These are phyloP conservation scores for Pyrenula aspistea DNA, from an alignment of 495 filamentous ascomycete species.

Conservation along the genomic window DNA sequence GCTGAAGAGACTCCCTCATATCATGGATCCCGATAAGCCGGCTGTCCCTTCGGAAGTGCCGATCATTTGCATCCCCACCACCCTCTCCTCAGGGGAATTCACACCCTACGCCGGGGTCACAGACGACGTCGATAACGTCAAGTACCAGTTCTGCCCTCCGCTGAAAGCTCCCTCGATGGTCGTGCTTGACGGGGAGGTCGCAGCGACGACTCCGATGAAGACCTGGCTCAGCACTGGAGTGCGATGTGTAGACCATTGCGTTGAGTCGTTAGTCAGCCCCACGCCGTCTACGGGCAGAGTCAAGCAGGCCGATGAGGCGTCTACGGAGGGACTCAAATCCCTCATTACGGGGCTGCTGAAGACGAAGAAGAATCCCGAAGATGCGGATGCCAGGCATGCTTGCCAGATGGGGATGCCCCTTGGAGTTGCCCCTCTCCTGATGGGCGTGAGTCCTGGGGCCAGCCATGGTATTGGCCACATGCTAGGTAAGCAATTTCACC, in stretches of 20 bases:
- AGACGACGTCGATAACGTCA: constrained; percentile 35
- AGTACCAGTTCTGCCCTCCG: constrained; percentile 37
- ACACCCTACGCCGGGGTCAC: constrained; percentile 44
- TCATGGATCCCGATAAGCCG: too few relatives aligned
- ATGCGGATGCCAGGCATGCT: too few relatives aligned
- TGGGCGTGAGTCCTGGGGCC: too few relatives aligned
- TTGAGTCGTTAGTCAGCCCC: constrained; percentile 49
- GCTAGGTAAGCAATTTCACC: too few relatives aligned
- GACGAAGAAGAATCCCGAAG: too few relatives aligned
- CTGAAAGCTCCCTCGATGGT: constrained; percentile 38
- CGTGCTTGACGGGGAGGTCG: constrained; percentile 46
- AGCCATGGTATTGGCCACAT: too few relatives aligned
- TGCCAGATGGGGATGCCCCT: too few relatives aligned
- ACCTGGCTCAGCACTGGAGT: constrained; percentile 54
- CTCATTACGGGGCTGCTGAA: too few relatives aligned
- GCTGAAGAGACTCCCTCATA: constrained; percentile 27
- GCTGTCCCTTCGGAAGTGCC: constrained; percentile 31
- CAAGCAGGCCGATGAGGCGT: too few relatives aligned
- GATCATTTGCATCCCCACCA: constrained; percentile 49
- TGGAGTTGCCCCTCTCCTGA: too few relatives aligned
- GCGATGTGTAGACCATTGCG: constrained; percentile 52
- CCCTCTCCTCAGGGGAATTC: constrained; percentile 52
- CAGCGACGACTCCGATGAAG: constrained; percentile 38
- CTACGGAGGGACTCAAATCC: too few relatives aligned
- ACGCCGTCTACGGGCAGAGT: too few relatives aligned